A percentile compares a stretch with the other conserved stretches of the same genome.
phyloP scores from a whole-genome alignment of 495 filamentous ascomycete genomes.

The Penicillium desertorum region DNA sequence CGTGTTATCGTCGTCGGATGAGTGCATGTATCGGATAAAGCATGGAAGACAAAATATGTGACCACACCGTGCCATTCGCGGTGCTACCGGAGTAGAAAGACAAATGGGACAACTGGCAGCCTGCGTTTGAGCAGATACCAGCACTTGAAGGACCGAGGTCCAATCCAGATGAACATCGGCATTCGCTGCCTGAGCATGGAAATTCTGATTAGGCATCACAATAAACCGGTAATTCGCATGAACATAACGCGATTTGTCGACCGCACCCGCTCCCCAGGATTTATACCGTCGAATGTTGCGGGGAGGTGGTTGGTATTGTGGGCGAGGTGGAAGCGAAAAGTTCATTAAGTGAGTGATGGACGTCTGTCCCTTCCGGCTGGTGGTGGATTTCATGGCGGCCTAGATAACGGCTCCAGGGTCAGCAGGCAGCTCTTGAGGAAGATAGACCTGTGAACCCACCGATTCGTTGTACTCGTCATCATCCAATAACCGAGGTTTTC shows the following conservation, averaged over 20 bases:
- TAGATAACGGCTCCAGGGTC: constrained; percentile 30
- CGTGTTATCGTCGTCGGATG: constrained; percentile 63
- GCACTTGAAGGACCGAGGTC: constrained; percentile 84
- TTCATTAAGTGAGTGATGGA: constrained; percentile 97
- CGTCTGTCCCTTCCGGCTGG: constrained; percentile 85
- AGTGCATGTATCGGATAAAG: constrained; percentile 93
- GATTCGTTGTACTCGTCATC: constrained; percentile 86
- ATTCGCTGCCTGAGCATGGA: constrained; percentile 76
- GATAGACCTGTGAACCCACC: constrained; percentile 43
- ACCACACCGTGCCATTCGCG: constrained; percentile 95
- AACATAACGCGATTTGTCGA: constrained; percentile 92
- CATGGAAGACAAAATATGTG: constrained; percentile 97
- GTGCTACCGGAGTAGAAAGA: constrained; percentile 83
- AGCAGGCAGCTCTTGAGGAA: constrained; percentile 19
- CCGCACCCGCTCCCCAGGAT: constrained; percentile 80
- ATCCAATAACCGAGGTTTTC: constrained; percentile 57
- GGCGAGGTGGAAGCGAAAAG: constrained; percentile 79
- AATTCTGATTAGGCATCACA: constrained; percentile 78
- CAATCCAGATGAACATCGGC: constrained; percentile 91
- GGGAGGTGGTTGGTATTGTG: constrained; percentile 59
- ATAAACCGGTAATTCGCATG: constrained; percentile 98
- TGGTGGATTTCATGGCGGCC: constrained; percentile 80
- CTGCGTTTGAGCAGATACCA: constrained; percentile 88
- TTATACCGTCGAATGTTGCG: constrained; percentile 62
- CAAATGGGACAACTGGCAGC: constrained; percentile 89